Conservation (phyloP, 1,139 yeast species). For the Saccharomycopsis hybrid region DNA sequence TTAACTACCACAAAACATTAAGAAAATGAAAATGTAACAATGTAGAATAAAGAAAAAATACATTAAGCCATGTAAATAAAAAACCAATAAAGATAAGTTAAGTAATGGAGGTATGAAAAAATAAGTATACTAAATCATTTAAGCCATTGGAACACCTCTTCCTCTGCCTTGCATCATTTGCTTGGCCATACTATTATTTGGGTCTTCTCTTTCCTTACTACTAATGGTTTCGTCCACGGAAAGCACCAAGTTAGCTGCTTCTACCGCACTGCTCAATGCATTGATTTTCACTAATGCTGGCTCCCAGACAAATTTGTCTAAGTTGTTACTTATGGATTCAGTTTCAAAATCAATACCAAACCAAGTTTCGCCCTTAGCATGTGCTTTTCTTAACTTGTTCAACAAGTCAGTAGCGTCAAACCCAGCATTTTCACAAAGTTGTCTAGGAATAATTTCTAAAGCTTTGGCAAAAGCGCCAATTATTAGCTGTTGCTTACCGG, state of each 20-base stretch:
- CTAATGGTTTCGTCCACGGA: conserved; percentile 94
- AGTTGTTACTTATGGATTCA: conserved; percentile 79
- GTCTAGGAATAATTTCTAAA: conserved; percentile 93
- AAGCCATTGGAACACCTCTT: conserved; percentile 46
- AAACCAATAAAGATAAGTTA: no score
- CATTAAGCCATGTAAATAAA: no score
- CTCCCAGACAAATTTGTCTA: conserved; percentile 91
- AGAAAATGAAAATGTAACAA: no score
- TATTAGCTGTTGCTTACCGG: conserved; percentile 93
- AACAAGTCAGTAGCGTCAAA: conserved; percentile 91
- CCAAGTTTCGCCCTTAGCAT: conserved; percentile 89
- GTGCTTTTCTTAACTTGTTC: conserved; percentile 86
- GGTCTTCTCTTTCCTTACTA: conserved; percentile 60
- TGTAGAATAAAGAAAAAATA: no score
- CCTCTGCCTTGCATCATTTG: conserved; percentile 51
- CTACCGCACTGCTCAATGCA: conserved; percentile 96
- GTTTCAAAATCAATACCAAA: conserved; percentile 86
- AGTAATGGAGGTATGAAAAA: no score
- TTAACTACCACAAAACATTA: no score
- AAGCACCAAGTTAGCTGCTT: conserved; percentile 87
- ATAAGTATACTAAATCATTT: no score
- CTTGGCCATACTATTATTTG: conserved; percentile 45
- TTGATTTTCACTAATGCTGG: conserved; percentile 91
- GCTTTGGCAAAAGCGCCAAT: conserved; percentile 92
- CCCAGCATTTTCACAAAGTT: conserved; percentile 96